A percentile compares a stretch with the other conserved stretches of the same genome.
Conservation (phyloP, 768 basidiomycete species). For the Lactarius pseudohatsudake region DNA sequence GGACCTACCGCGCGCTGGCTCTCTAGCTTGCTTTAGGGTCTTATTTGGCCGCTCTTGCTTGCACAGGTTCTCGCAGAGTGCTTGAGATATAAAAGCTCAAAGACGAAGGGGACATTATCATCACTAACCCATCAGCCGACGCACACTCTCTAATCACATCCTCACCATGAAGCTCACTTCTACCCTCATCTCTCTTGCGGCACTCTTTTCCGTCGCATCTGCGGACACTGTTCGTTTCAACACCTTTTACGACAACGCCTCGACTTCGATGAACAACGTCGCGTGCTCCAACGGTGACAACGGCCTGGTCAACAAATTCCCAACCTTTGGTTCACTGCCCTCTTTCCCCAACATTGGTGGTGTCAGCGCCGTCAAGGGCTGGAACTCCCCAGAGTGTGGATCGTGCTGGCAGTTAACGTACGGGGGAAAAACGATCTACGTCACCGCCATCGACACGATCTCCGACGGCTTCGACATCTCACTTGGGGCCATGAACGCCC, state of each 20-base stretch:
- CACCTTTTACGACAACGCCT: conserved; percentile 16
- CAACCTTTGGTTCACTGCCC: conserved; percentile 25
- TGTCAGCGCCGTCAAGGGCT: conserved; percentile 35
- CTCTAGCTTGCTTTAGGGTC: neutral
- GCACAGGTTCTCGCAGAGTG: neutral
- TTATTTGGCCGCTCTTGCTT: neutral
- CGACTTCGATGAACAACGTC: conserved; percentile 17
- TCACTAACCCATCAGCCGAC: neutral
- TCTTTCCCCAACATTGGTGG: conserved; percentile 30
- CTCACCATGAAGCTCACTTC: neutral
- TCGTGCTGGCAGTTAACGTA: conserved; percentile 33
- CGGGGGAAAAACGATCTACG: conserved; percentile 24
- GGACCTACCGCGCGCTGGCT: neutral
- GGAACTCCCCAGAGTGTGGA: conserved; percentile 31
- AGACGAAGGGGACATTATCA: neutral
- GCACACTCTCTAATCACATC: neutral
- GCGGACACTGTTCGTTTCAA: conserved; percentile 11
- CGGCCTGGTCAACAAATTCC: conserved; percentile 28
- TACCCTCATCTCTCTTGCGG: neutral
- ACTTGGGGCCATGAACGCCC: conserved; percentile 49
- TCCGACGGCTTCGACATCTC: conserved; percentile 48
- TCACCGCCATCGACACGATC: conserved; percentile 36
- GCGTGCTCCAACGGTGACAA: conserved; percentile 32
- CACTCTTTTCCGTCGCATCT: neutral
- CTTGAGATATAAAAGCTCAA: neutral